Conservation (phyloP, 169 alveolate species). For the Eimeria acervulina region DNA sequence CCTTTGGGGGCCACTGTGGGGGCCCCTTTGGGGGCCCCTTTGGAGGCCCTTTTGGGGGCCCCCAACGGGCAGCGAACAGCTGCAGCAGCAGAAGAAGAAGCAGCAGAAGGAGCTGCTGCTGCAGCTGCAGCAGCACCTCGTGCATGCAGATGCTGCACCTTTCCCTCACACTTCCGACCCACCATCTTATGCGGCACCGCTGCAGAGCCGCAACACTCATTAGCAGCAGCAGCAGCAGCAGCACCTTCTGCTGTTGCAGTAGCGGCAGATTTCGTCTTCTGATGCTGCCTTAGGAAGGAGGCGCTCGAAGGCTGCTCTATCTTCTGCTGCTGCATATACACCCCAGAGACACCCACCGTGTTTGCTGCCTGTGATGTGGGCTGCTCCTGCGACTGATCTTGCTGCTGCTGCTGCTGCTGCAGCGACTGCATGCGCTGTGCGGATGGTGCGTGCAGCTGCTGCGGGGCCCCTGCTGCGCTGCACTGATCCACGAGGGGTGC, state of each 20-base stretch:
- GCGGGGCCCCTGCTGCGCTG: not conserved
- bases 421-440: not conserved
- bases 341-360: not conserved
- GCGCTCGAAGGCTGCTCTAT: not conserved
- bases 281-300: not conserved
- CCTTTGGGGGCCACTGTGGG: too few species aligned
- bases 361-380: not conserved
- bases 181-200: not conserved
- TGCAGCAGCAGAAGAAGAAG: too few species aligned
- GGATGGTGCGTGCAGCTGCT: not conserved
- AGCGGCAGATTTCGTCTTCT: not conserved
- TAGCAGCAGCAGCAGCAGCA: not conserved
- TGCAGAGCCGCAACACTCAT: not conserved
- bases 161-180: not conserved
- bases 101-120: too few species aligned
- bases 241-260: not conserved
- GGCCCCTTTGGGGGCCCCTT: too few species aligned
- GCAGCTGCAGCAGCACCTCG: too few species aligned
- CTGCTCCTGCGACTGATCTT: not conserved
- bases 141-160: not conserved
- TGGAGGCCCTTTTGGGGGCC: not conserved
- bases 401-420: not conserved
- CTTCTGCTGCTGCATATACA: not conserved
- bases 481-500: not conserved
- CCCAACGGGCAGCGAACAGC: not conserved